Base-by-base conservation (phyloP, 768 basidiomycete species). In the Coprinellus aureogranulatus region DNA sequence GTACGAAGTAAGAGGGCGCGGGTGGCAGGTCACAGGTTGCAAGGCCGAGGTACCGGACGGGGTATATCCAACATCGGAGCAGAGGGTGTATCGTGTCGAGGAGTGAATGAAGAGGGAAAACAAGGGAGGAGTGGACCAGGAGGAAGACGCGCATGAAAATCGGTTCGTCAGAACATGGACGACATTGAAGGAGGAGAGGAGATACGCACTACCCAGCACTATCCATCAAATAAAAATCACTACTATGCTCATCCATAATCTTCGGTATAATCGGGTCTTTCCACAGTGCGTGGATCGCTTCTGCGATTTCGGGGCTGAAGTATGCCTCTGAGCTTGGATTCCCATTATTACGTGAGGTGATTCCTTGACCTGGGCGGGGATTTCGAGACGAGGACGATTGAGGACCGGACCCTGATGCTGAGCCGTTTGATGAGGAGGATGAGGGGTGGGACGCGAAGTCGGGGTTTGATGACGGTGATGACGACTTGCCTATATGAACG, bases 161-260 rank as follows among this genome's bases (percentile, higher is more conserved):
- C 34, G 34, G 14, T 6, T 34, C 34, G 55, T 26, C 47, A 53
- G 5, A 27, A 23, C 26, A 31, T 31, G 0, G 28, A 27, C 46
- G 34, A 20, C 5, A 23, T 34, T 6, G 34, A 34, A 34, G 27
- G 23, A 27, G 40, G 22, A 26, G 23, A 41, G 34, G 1, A 28
- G 28, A 16, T 11, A 81, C 89, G 67, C 64, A 92, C 91, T 96
- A 96, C 44, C 79, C 78, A 0, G 95, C 95, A n/a, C 85, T 90
- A 68, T 97, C 95, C 92, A 95, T 96, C 14, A 97, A 77, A 67
- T 96, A 95, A 65, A 96, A 96, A 54, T 94, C 87, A 67, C 77
- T 84, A 22, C 77, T 75, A 61, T 86, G 84, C 59, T 81, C 79
- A 59, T 81, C 78, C 70, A 81, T 74, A n/a, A 82, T 70, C 58